phyloP scores from a whole-genome alignment of 176 grass and related monocot species.

The Juncus inflexus region DNA sequence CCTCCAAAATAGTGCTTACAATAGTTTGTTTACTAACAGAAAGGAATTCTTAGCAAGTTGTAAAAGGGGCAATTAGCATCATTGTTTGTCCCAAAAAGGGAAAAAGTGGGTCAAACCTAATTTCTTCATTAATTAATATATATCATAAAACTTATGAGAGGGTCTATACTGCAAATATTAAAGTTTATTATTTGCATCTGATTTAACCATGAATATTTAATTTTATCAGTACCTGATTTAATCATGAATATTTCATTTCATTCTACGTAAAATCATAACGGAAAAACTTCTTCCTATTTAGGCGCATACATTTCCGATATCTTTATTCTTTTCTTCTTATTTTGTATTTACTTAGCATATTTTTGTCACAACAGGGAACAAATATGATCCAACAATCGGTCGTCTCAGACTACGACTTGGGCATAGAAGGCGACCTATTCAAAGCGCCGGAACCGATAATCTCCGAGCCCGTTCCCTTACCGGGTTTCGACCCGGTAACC shows the following conservation, averaged over 20 bases:
- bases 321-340: not conserved
- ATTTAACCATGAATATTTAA: slow-evolving; percentile 1
- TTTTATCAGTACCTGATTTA: not conserved
- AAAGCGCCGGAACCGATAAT: slow-evolving; percentile 83
- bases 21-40: slow-evolving; percentile 6
- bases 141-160: slow-evolving; percentile 8
- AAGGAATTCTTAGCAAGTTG: slow-evolving; percentile 17
- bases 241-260: slow-evolving; percentile 13
- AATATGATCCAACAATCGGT: slow-evolving; percentile 42
- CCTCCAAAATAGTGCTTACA: slow-evolving; percentile 5
- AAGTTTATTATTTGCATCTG: slow-evolving; percentile 3
- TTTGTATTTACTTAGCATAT: no score
- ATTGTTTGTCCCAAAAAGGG: slow-evolving; percentile 15
- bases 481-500: slow-evolving; percentile 50
- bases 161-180: slow-evolving; percentile 1
- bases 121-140: slow-evolving; percentile 12
- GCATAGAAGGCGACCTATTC: slow-evolving; percentile 89
- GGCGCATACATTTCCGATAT: not conserved
- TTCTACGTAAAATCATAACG: not conserved
- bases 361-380: slow-evolving; percentile 31
- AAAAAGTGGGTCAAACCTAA: slow-evolving; percentile 16
- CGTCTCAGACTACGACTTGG: slow-evolving; percentile 77
- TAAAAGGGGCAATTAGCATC: slow-evolving; percentile 11
- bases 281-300: not conserved
- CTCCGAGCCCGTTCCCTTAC: slow-evolving; percentile 33